These are phyloP conservation scores for Xylaria palmicola DNA, from an alignment of 495 filamentous ascomycete genomes.

Conservation along the genomic window DNA sequence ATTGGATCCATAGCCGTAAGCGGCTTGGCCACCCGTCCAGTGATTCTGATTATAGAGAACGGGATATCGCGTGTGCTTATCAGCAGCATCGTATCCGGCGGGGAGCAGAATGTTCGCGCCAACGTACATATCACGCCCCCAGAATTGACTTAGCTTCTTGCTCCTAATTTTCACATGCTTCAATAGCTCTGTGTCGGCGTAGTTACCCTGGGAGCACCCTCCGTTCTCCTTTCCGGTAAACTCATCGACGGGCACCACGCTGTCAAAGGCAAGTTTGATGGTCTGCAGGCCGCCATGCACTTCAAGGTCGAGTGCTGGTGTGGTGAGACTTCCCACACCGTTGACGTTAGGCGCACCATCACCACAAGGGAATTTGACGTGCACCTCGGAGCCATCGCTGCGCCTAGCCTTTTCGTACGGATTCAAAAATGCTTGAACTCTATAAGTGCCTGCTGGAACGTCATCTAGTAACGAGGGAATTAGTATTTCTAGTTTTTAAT, in stretches of 20 bases:
- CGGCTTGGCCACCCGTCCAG: slow-evolving; percentile 9
- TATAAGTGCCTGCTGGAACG: slow-evolving; percentile 9
- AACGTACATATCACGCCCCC: slow-evolving; percentile 18
- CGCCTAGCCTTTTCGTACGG: slow-evolving; percentile 10
- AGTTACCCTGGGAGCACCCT: slow-evolving; percentile 16
- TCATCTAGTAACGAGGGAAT: background rate
- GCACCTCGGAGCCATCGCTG: slow-evolving; percentile 10
- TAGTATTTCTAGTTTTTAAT: background rate
- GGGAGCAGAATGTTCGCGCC: slow-evolving; percentile 16
- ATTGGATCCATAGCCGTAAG: slow-evolving; percentile 3
- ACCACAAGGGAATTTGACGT: slow-evolving; percentile 13
- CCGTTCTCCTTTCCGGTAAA: slow-evolving; percentile 13
- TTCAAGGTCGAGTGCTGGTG: slow-evolving; percentile 9
- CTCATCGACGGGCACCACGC: background rate
- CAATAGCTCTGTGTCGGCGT: slow-evolving; percentile 3
- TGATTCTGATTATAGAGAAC: slow-evolving; percentile 17
- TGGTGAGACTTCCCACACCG: slow-evolving; percentile 13
- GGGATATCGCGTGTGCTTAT: slow-evolving; percentile 14
- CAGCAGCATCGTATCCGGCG: slow-evolving; percentile 9
- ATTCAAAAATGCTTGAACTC: slow-evolving; percentile 13
- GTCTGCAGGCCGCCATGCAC: slow-evolving; percentile 7
- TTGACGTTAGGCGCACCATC: slow-evolving; percentile 13
- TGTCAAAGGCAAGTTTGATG: slow-evolving; percentile 15
- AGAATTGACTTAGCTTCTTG: slow-evolving; percentile 8
- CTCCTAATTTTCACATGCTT: slow-evolving; percentile 16